phyloP scores from a whole-genome alignment of 2,329 filamentous ascomycete genomes.

The Didymella arachidicola region DNA sequence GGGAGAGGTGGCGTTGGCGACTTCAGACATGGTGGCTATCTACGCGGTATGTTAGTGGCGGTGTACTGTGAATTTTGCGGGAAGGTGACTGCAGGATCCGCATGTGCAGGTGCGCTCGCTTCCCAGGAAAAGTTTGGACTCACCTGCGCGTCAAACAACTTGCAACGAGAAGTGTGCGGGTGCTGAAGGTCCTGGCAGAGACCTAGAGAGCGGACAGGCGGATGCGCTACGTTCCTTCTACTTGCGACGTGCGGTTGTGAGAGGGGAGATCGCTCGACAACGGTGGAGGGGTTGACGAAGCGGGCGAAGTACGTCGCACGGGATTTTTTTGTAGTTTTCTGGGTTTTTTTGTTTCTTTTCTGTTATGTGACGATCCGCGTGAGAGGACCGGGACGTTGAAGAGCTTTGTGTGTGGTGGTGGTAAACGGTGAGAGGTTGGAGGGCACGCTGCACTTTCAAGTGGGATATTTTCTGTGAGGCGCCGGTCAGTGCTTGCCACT shows the following conservation, averaged over 20 bases:
- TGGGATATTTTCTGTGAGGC: constrained; percentile 26
- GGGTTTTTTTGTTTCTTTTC: constrained; percentile 52
- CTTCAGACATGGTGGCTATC: constrained; percentile 52
- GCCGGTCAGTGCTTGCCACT: constrained; percentile 23
- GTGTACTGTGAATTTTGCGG: constrained; percentile 34
- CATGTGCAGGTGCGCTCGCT: constrained; percentile 44
- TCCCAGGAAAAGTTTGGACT: constrained; percentile 36
- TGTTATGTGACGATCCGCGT: constrained; percentile 46
- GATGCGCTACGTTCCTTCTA: constrained; percentile 32
- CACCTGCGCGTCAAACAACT: constrained; percentile 37
- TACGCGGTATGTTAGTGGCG: constrained; percentile 37
- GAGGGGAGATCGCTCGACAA: constrained; percentile 25
- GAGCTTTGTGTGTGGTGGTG: constrained; percentile 34
- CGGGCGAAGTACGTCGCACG: constrained; percentile 40
- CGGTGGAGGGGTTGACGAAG: constrained; percentile 34
- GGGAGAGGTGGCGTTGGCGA: constrained; percentile 58
- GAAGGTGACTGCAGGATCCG: constrained; percentile 37
- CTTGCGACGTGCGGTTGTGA: constrained; percentile 23
- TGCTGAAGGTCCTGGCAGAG: constrained; percentile 26
- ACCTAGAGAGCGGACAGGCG: constrained; percentile 33
- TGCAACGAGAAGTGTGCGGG: constrained; percentile 33
- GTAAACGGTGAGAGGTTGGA: constrained; percentile 22
- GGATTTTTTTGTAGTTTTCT: constrained; percentile 50
- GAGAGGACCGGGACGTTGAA: constrained; percentile 43
- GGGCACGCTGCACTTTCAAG: constrained; percentile 18